Conservation (phyloP, 2,329 filamentous ascomycete genomes). For the Penicillium digitatum region DNA sequence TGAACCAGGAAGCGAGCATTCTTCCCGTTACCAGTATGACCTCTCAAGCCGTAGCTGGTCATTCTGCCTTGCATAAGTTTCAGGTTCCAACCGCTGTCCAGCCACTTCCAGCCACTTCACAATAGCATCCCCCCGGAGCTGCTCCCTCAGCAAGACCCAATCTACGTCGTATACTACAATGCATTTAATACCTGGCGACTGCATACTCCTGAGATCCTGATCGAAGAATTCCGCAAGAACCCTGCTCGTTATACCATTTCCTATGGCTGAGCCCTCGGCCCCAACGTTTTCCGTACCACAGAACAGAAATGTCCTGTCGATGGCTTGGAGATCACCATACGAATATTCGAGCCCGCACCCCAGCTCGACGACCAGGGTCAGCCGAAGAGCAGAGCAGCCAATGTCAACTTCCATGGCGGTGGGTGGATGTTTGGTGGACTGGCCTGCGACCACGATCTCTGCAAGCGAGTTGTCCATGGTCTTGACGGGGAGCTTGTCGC, state of each 20-base stretch:
- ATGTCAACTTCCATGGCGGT: slow-evolving; percentile 43
- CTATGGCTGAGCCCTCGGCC: slow-evolving; percentile 39
- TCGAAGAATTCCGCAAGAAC: slow-evolving; percentile 39
- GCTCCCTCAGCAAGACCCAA: slow-evolving; percentile 38
- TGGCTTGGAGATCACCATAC: slow-evolving; percentile 39
- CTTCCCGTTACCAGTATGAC: slow-evolving; percentile 5
- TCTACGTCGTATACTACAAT: slow-evolving; percentile 43
- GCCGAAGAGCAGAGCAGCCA: slow-evolving; percentile 35
- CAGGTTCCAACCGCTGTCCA: slow-evolving; percentile 25
- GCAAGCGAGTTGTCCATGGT: slow-evolving; percentile 39
- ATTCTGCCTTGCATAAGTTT: slow-evolving; percentile 27
- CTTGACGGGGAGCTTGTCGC: slow-evolving; percentile 40
- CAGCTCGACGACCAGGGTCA: slow-evolving; percentile 23
- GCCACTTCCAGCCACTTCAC: slow-evolving; percentile 41
- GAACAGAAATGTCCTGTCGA: slow-evolving; percentile 41
- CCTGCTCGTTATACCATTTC: slow-evolving; percentile 38
- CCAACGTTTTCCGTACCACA: slow-evolving; percentile 39
- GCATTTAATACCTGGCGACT: slow-evolving; percentile 42
- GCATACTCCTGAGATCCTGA: slow-evolving; percentile 43
- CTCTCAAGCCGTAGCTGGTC: slow-evolving; percentile 4
- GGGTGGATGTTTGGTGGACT: slow-evolving; percentile 46
- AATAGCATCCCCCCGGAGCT: slow-evolving; percentile 42
- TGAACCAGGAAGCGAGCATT: background rate
- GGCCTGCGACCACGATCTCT: slow-evolving; percentile 39
- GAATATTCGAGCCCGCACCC: slow-evolving; percentile 39